Evolutionary conservation across 176 grass and related monocot species (phyloP).

Genomic region (Bolboschoenus planiculmis): DNA sequence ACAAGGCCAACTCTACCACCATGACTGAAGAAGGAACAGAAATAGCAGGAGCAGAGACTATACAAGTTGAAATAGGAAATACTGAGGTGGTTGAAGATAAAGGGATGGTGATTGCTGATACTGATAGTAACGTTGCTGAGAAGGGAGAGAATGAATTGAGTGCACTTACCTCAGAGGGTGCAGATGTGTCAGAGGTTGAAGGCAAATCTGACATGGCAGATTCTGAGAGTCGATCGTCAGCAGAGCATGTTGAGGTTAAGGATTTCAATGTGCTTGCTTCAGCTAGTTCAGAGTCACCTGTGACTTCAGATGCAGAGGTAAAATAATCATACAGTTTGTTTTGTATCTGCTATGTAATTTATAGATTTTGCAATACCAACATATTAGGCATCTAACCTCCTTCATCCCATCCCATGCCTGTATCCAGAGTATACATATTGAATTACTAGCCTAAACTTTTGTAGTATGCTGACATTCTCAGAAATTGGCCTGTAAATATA

Average conservation of each 20-base stretch:
- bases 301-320: conserved; percentile 8
- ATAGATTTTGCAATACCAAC: neutral
- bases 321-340: neutral
- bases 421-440: neutral
- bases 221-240: neutral
- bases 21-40: neutral
- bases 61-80: neutral
- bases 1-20: neutral
- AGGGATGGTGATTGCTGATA: neutral
- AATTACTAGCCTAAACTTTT: neutral
- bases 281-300: neutral
- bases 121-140: neutral
- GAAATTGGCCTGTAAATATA: neutral
- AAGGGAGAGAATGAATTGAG: neutral
- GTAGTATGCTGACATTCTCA: neutral
- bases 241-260: neutral
- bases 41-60: neutral
- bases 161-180: neutral
- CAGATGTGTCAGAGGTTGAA: neutral
- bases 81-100: neutral
- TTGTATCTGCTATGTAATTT: neutral
- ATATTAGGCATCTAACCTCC: neutral
- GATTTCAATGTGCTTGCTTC: neutral
- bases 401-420: neutral
- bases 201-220: neutral